Evolutionary conservation across 169 alveolate genomes (phyloP), one percentile per base, ranked within the genome.

Genomic region (Besnoitia besnoiti): DNA sequence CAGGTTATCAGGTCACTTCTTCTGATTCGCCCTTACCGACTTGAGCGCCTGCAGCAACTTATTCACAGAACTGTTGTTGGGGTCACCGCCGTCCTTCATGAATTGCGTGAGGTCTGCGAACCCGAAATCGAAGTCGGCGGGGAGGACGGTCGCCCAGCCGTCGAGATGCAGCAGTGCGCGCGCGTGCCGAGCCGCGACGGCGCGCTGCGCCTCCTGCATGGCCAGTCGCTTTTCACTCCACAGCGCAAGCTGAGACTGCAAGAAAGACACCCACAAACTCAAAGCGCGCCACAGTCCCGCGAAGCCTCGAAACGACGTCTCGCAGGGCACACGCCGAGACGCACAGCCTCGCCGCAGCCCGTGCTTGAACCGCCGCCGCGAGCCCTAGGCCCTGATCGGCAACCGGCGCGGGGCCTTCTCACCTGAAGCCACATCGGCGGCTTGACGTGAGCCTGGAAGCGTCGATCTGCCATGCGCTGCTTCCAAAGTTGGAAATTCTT

Each of bases 81-180:
- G 44, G 82, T 73, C 82, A 19, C 82, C 82, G 3, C 82, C 82
- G 47, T 73, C 82, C n/a, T n/a, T 73, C 47, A 73, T 73, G 24
- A 73, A 39, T n/a, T 73, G 82, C 39, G 39, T n/a, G 42, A 77
- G 87, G 14, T 77, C 87, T 4, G 87, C 87, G 40, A 42, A 77
- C 14, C 55, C 87, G 8, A 77, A 77, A 37, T 77, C 87, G 87
- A 77, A 77, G 59, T 77, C 87, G 35, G 50, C 39, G 8, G 87
- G 59, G 59, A 77, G n/a, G 3, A 77, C 87, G 5, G 87, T 37
- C 49, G 87, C 35, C 10, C 59, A n/a, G 16, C 40, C 87, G 59
- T 40, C 87, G n/a, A 77, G 61, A 8, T 37, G 40, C 30, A 21
- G 59, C 59, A 77, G 40, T 4, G 59, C 87, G 40, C 87, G 87